Conservation (phyloP, 352 stramenopile genomes). For the Globisporangium spinosum region DNA sequence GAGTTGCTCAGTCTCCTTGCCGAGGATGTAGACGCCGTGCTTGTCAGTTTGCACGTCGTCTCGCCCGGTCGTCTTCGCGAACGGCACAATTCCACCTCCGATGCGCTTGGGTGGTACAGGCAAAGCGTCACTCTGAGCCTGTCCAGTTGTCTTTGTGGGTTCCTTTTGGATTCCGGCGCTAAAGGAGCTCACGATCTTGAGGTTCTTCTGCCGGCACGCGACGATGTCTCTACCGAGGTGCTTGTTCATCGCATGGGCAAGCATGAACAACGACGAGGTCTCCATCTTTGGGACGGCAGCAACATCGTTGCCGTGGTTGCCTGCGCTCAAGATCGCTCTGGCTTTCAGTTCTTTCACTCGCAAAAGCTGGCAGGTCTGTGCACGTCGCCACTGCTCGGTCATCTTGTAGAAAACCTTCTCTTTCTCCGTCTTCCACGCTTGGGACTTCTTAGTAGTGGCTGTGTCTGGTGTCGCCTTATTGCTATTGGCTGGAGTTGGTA, state of each 20-base stretch:
- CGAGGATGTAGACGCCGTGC: slow-evolving; percentile 2
- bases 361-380: slow-evolving; percentile 8
- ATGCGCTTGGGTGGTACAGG: not conserved
- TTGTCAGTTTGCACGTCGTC: not conserved
- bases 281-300: not conserved
- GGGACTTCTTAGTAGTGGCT: not conserved
- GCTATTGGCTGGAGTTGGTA: not conserved
- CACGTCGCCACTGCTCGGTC: slow-evolving; percentile 22
- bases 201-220: slow-evolving; percentile 12
- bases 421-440: not conserved
- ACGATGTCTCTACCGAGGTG: slow-evolving; percentile 25
- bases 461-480: not conserved
- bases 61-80: slow-evolving; percentile 10
- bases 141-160: not conserved
- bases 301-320: not conserved
- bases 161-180: slow-evolving; percentile 7
- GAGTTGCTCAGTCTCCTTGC: not conserved
- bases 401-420: slow-evolving; percentile 2
- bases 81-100: not conserved
- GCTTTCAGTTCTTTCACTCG: not conserved
- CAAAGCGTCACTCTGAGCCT: not conserved
- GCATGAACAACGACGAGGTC: not conserved
- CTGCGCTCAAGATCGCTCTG: not conserved
- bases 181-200: slow-evolving; percentile 13
- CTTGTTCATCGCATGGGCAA: slow-evolving; percentile 20